Base-by-base conservation (phyloP, 2,329 filamentous ascomycete genomes). In the Torrubiellomyces zombiae region DNA sequence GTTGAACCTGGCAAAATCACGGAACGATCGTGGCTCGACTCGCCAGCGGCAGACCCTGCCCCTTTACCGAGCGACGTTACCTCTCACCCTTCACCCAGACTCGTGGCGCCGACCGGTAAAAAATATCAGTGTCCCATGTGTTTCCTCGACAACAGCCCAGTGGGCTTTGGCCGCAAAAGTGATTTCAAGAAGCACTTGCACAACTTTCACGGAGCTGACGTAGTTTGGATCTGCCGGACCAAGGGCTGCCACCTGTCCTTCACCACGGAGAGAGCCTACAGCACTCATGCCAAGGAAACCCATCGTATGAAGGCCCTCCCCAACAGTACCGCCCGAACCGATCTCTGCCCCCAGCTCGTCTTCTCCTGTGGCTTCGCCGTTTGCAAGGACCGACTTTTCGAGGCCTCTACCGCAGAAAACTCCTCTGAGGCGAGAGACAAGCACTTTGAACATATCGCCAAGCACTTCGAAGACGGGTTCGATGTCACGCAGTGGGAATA, bases 121-220 rank as follows among this genome's bases (percentile, higher is more conserved):
- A 55, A 53, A 32, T 53, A 54, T 22, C 50, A 58, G 37, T 58
- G 55, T 34, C 55, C 54, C 15, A 53, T 58, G 42, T 58, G 55
- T 38, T 56, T 52, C 31, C 37, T 57, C 20, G 53, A 58, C 38
- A 52, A 51, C 39, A 57, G 56, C 32, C 47, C 47, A 10, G 54
- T 58, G 14, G 54, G 54, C 18, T 58, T 58, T 24, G 54, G 54
- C 18, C 48, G 55, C 29, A 58, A 58, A 40, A 56, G 52, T 35
- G 55, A 58, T 34, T 57, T 58, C 36, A 58, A 58, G 45, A 58
- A 58, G 43, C 55, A 58, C 33, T 40, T 58, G n/a, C 52, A 57
- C 42, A 55, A 56, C 38, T 58, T 58, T 32, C 55, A 58, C 33
- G 51, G 52, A 18, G 44, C 49, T 23, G 52, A 58, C 32, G 44